These are phyloP conservation scores for Paraphaeosphaeria minitans DNA, from an alignment of 2,329 filamentous ascomycete genomes.

Conservation along the genomic window DNA sequence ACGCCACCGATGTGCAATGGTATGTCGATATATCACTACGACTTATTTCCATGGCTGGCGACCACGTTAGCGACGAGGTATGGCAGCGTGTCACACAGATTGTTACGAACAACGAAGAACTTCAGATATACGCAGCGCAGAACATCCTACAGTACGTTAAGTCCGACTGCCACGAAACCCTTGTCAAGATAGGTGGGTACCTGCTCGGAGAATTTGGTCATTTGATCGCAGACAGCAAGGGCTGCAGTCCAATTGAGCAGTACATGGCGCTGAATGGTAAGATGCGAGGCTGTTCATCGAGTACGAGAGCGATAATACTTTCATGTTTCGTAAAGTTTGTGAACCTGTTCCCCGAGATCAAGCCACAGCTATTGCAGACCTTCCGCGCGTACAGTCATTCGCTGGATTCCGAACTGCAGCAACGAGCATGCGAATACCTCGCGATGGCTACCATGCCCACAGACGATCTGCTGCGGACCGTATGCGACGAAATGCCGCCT, in stretches of 20 bases:
- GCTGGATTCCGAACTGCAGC: conserved; percentile 91
- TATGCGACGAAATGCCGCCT: conserved; percentile 98
- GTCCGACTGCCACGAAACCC: conserved; percentile 92
- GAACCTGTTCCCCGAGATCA: conserved; percentile 98
- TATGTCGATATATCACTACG: conserved; percentile 97
- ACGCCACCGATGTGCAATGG: conserved; percentile 98
- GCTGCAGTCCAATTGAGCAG: conserved; percentile 96
- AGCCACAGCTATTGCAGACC: conserved; percentile 87
- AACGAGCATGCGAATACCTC: conserved; percentile 94
- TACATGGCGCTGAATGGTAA: conserved; percentile 92
- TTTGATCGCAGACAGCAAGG: conserved; percentile 87
- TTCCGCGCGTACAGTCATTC: conserved; percentile 94
- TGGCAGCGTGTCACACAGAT: conserved; percentile 99
- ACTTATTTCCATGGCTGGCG: conserved; percentile 93
- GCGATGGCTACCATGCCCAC: conserved; percentile 82
- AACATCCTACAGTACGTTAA: conserved; percentile 93
- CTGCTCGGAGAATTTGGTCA: conserved; percentile 97
- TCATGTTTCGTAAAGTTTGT: conserved; percentile 98
- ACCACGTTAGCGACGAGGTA: conserved; percentile 98
- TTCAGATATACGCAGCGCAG: conserved; percentile 94
- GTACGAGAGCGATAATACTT: conserved; percentile 89
- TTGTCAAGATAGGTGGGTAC: conserved; percentile 97
- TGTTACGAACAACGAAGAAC: conserved; percentile 97
- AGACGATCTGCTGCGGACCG: conserved; percentile 88
- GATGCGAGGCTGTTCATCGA: conserved; percentile 84